Evolutionary conservation across 495 filamentous ascomycete genomes (phyloP).

Genomic region (Lentithecium fluviatile): DNA sequence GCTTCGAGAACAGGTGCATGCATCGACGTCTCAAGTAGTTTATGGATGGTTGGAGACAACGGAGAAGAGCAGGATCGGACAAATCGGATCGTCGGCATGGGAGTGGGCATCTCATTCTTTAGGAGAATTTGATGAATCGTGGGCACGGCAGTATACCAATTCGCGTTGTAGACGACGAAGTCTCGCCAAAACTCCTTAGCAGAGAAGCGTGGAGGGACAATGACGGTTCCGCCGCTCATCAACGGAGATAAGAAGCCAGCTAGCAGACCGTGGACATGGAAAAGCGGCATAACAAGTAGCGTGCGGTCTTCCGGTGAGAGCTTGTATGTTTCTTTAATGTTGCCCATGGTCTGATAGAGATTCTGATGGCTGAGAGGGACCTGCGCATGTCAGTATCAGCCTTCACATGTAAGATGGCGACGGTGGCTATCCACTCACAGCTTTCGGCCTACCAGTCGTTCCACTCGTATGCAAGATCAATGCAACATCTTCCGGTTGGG

Average conservation of each 20-base stretch:
- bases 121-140: constrained; percentile 48
- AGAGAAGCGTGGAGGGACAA: constrained; percentile 50
- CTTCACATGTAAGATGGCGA: not conserved
- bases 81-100: constrained; percentile 46
- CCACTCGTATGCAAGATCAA: constrained; percentile 26
- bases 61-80: constrained; percentile 25
- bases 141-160: constrained; percentile 54
- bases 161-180: constrained; percentile 43
- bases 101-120: constrained; percentile 46
- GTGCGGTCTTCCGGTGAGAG: constrained; percentile 15
- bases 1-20: constrained; percentile 17
- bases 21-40: constrained; percentile 17
- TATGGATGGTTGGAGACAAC: constrained; percentile 19
- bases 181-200: constrained; percentile 52
- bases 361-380: constrained; percentile 19
- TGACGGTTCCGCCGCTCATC: constrained; percentile 37
- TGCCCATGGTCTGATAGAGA: constrained; percentile 17
- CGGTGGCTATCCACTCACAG: constrained; percentile 11
- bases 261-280: constrained; percentile 25
- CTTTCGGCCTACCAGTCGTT: constrained; percentile 24
- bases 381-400: not conserved
- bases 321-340: constrained; percentile 21
- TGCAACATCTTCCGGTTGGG: constrained; percentile 14
- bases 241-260: constrained; percentile 30
- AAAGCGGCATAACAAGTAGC: constrained; percentile 25